A percentile compares a stretch with the other conserved stretches of the same genome.
These are phyloP conservation scores for Omphalotus olearius DNA, from an alignment of 1,284 basidiomycete species.

Conservation along the genomic window DNA sequence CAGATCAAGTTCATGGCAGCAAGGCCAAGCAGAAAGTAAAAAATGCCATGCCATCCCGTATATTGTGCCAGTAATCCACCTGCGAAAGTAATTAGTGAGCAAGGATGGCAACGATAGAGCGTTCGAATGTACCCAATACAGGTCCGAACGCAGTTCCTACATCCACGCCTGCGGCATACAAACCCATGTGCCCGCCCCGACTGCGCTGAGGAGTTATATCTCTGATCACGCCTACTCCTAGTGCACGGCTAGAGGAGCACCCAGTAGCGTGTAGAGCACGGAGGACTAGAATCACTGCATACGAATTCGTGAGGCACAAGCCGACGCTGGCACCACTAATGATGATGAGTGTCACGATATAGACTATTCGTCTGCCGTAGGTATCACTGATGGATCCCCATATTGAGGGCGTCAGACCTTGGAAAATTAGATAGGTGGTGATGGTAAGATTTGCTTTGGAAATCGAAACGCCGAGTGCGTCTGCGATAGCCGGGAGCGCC, in stretches of 20 bases:
- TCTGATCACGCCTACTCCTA: conserved; percentile 10
- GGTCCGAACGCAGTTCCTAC: conserved; percentile 7
- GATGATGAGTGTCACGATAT: conserved; percentile 1
- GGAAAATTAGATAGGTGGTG: conserved; percentile 9
- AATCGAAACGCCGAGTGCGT: conserved; percentile 7
- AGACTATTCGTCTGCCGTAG: conserved; percentile 9
- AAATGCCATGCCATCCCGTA: conserved; percentile 10
- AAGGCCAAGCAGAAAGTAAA: conserved; percentile 6
- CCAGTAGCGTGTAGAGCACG: conserved; percentile 7
- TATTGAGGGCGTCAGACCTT: conserved; percentile 5
- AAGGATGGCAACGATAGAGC: background rate
- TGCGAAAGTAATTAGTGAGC: background rate
- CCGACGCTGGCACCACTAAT: conserved; percentile 3
- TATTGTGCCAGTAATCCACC: conserved; percentile 9
- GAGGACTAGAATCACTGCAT: conserved; percentile 3
- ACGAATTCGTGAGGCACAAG: conserved; percentile 3
- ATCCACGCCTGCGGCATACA: conserved; percentile 5
- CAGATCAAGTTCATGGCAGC: background rate
- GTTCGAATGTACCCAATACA: background rate
- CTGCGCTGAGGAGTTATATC: conserved; percentile 1
- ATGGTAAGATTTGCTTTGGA: conserved; percentile 6
- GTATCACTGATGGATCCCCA: conserved; percentile 5
- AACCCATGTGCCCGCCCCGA: conserved; percentile 8
- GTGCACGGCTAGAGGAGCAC: conserved; percentile 1
- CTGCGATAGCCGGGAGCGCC: conserved; percentile 9